Conservation (phyloP, 805 yeast species). For the Nakazawaea holstii region DNA sequence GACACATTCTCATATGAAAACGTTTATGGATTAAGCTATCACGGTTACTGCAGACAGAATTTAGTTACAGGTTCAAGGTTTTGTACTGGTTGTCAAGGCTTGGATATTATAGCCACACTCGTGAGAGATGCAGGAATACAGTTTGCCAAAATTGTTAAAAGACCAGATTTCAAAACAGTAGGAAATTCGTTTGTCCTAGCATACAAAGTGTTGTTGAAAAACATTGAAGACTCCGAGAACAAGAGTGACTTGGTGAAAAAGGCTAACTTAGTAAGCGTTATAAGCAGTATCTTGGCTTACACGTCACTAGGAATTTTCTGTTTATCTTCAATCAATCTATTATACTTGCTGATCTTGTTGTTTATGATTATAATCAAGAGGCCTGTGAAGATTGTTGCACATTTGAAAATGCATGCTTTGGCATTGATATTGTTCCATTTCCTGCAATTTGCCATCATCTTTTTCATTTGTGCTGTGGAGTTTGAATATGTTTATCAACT, state of each 20-base stretch:
- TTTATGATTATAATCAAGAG: constrained; percentile 1
- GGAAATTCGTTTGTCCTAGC: constrained; percentile 36
- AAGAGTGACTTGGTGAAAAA: constrained; percentile 16
- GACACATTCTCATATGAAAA: constrained; percentile 41
- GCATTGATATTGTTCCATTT: constrained; percentile 14
- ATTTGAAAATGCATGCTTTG: constrained; percentile 10
- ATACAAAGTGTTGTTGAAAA: constrained; percentile 29
- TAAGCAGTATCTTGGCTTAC: constrained; percentile 15
- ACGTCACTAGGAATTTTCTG: neutral
- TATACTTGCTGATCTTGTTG: neutral
- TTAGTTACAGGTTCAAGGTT: constrained; percentile 14
- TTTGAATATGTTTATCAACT: constrained; percentile 18
- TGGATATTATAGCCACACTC: constrained; percentile 42
- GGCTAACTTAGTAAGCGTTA: constrained; percentile 20
- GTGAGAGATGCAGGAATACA: constrained; percentile 47
- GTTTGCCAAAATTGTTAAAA: constrained; percentile 33
- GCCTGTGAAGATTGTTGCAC: neutral
- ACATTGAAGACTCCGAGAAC: constrained; percentile 17
- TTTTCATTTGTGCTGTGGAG: constrained; percentile 19
- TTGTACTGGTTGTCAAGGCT: constrained; percentile 35
- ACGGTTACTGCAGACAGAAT: constrained; percentile 44
- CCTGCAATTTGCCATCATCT: constrained; percentile 11
- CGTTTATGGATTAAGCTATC: constrained; percentile 35
- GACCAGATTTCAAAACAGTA: constrained; percentile 31
- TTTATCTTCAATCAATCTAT: neutral